phyloP scores from a whole-genome alignment of 768 basidiomycete species.

The Rhodotorula graminis region DNA sequence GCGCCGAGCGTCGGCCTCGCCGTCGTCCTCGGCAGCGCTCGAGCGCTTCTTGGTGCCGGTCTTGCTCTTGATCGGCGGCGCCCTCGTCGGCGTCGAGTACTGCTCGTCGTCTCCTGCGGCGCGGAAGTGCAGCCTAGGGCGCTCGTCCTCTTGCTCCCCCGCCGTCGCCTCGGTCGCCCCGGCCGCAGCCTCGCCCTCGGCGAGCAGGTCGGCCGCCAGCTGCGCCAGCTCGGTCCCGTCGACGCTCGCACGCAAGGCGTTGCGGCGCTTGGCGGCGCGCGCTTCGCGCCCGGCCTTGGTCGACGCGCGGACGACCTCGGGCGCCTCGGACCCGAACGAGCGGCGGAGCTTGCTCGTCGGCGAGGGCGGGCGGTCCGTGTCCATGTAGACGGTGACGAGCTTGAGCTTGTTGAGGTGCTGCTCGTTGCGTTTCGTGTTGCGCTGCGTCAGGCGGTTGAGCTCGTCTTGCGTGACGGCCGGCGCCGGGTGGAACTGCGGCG shows the following conservation, averaged over 20 bases:
- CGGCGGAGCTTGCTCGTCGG: constrained; percentile 42
- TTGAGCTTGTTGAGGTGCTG: constrained; percentile 35
- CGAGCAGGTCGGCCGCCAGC: neutral
- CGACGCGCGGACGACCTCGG: neutral
- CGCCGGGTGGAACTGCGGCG: constrained; percentile 12
- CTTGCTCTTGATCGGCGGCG: neutral
- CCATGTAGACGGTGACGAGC: constrained; percentile 33
- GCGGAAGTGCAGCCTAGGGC: constrained; percentile 16
- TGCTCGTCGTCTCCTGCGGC: constrained; percentile 37
- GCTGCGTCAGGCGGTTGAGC: constrained; percentile 32
- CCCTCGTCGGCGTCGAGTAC: constrained; percentile 14
- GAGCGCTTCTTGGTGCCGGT: constrained; percentile 5
- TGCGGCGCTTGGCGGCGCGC: constrained; percentile 18
- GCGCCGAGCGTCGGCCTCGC: neutral
- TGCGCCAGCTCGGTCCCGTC: constrained; percentile 25
- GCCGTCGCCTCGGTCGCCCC: neutral
- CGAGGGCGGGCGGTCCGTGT: constrained; percentile 38
- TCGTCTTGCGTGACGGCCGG: constrained; percentile 35
- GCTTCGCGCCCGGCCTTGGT: constrained; percentile 21
- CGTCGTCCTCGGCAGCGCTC: neutral
- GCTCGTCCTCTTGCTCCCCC: neutral
- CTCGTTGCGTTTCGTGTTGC: constrained; percentile 39
- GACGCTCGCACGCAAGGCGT: constrained; percentile 23
- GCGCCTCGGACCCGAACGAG: neutral
- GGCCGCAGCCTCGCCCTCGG: neutral